Evolutionary conservation across 805 yeast species (phyloP), one percentile per base, ranked within the genome.

Genomic region (Cyberlindnera misumaiensis): DNA sequence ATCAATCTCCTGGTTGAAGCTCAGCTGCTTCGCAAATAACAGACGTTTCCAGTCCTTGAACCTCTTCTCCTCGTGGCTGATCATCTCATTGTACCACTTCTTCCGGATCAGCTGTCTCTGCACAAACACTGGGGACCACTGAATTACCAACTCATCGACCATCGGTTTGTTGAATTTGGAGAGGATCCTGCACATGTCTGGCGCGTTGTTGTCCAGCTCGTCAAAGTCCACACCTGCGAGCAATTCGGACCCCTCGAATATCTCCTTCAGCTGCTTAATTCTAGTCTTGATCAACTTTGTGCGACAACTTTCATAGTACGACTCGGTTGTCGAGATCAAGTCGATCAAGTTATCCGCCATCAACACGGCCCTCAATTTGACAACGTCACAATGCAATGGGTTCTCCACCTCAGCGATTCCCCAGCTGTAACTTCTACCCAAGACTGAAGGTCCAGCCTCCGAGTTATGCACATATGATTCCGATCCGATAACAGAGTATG

Each of bases 351-450:
- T 73, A 15, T 78, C 70, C 17, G 80, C 70, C 60, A 89, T 67
- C 35, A 89, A 63, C 28, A 86, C 60, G 27, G 77, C 71, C 47
- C 85, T 74, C 45, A 89, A 67, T 43, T 68, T 68, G 22, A 60
- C 46, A 53, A 87, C 87, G 56, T 90, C 96, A 60, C 95, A 85
- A 58, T 83, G 88, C 8, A 64, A 59, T 14, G 72, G 73, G 56
- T 86, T 81, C 53, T 84, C 95, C 30, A 85, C 83, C 54, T 88
- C 95, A 11, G 85, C 84, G 16, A 74, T 59, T 1, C 97, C 97
- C 96, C 96, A 89, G 13, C 66, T 70, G 63, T 87, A 89, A 53
- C 72, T 70, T 52, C 96, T 72, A 13, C 93, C 95, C 45, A 83
- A 69, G 22, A 83, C 83, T 5, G 42, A 24, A 5, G 27, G 32